Conservation (phyloP, 2,329 filamentous ascomycete genomes). For the Ophiostoma sp. region DNA sequence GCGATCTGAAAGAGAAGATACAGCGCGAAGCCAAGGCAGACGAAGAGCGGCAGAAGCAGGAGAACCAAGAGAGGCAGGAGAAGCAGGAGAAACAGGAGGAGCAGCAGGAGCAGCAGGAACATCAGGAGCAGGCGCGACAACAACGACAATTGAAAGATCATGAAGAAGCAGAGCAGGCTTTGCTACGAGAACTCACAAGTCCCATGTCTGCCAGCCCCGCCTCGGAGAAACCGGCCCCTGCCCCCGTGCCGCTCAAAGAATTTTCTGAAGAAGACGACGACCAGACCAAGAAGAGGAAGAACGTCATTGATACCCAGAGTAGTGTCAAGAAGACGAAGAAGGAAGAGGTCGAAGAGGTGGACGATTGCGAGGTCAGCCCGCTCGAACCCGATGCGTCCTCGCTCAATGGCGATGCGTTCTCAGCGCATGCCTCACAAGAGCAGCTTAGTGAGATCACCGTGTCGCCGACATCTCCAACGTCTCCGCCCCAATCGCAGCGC, state of each 20-base stretch:
- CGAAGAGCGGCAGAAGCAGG: constrained; percentile 18
- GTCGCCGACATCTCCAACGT: neutral
- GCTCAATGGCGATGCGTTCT: neutral
- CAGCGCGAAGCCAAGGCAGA: constrained; percentile 17
- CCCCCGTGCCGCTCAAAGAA: neutral
- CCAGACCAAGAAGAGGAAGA: neutral
- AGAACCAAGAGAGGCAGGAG: neutral
- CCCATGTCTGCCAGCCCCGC: neutral
- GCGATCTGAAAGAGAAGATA: constrained; percentile 18
- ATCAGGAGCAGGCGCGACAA: neutral
- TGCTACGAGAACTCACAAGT: neutral
- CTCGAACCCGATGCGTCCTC: neutral
- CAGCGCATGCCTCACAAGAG: neutral
- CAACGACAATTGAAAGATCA: neutral
- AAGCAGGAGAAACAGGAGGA: neutral
- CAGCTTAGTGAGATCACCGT: neutral
- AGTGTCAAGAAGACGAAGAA: constrained; percentile 1
- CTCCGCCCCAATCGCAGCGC: neutral
- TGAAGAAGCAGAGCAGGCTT: neutral
- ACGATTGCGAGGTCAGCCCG: constrained; percentile 15
- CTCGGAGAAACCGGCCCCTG: neutral
- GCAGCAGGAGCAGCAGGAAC: neutral
- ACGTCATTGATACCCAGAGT: neutral
- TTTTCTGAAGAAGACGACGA: neutral
- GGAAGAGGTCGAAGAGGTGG: constrained; percentile 12